Base-by-base conservation (phyloP, 2,329 filamentous ascomycete species). In the Pyricularia sp. region DNA sequence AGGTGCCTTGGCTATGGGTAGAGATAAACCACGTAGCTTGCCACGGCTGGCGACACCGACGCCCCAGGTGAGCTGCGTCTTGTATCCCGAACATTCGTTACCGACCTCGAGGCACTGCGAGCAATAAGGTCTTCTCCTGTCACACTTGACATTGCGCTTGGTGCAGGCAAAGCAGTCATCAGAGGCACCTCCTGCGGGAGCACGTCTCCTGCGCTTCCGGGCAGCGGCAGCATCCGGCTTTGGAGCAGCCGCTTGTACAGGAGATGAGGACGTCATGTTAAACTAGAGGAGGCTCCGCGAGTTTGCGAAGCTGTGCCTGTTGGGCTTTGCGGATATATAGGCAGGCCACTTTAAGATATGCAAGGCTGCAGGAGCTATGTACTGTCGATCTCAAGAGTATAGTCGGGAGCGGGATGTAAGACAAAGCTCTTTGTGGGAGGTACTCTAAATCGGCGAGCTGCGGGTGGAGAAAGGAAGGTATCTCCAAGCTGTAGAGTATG, bases 121-220 rank as follows among this genome's bases (percentile, higher is more conserved):
- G 81, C 95, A 98, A 81, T 97, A 98, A 10, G 94, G 94, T 75
- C 94, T 87, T 77, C 93, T 89, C 74, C 94, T 89, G 80, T 98
- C 94, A 82, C 94, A 99, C 79, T 92, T 92, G 72, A 90, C 85
- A 74, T 89, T 90, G 76, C 91, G 88, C 81, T 93, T 95, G 73
- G 90, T 87, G 82, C 94, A 99, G 63, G 93, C 89, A 78, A 97
- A 97, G 85, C 94, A 99, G 80, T 98, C 94, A 79, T 97, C 93
- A 64, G 92, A 89, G 70, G 94, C 94, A 76, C 94, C 94, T 72
- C 92, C 94, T 67, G 92, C 90, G 25, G 93, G 91, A 25, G 94
- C 92, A 81, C 94, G 89, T 85, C 94, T 92, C 82, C 93, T 90
- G 77, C 94, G 88, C 84, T 97, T 88, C 76, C 85, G 83, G 55